Conservation (phyloP, 805 yeast genomes). For the Kockiozyma suomiensis region DNA sequence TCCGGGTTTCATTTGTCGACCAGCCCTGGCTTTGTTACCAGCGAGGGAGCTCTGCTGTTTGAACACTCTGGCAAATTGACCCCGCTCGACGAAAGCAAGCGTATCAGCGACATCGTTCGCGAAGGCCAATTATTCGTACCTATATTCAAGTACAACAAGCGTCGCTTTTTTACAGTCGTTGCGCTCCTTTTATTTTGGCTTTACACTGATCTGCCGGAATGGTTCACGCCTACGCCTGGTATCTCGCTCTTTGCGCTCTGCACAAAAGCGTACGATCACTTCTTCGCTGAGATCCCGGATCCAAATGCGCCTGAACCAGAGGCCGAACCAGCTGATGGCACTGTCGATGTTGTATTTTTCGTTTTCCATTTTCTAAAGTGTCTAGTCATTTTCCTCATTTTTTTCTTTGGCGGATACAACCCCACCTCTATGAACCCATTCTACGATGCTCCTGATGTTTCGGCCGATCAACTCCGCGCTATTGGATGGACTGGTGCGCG, state of each 20-base stretch:
- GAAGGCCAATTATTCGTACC: slow-evolving; percentile 91
- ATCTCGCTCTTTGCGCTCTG: slow-evolving; percentile 70
- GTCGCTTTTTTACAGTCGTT: slow-evolving; percentile 37
- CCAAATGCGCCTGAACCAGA: slow-evolving; percentile 48
- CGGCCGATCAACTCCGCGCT: slow-evolving; percentile 58
- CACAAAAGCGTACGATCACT: slow-evolving; percentile 41
- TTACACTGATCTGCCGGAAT: slow-evolving; percentile 91
- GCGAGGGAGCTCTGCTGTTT: slow-evolving; percentile 78
- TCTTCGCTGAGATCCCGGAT: slow-evolving; percentile 46
- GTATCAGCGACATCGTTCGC: slow-evolving; percentile 66
- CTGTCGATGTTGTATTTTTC: slow-evolving; percentile 55
- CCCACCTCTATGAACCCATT: slow-evolving; percentile 55
- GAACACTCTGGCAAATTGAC: slow-evolving; percentile 48
- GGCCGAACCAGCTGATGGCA: slow-evolving; percentile 17
- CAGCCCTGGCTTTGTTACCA: slow-evolving; percentile 80
- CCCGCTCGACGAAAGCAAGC: slow-evolving; percentile 50
- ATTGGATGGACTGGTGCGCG: slow-evolving; percentile 97
- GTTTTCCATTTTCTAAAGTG: slow-evolving; percentile 69
- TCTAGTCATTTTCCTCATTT: slow-evolving; percentile 54
- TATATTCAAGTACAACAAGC: slow-evolving; percentile 56
- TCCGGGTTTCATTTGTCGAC: slow-evolving; percentile 61
- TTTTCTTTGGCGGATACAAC: slow-evolving; percentile 75
- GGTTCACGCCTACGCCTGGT: slow-evolving; percentile 90
- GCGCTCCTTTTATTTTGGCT: slow-evolving; percentile 65
- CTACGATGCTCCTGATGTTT: slow-evolving; percentile 40